phyloP scores from a whole-genome alignment of 1,284 basidiomycete species.

The Kwoniella shivajii region DNA sequence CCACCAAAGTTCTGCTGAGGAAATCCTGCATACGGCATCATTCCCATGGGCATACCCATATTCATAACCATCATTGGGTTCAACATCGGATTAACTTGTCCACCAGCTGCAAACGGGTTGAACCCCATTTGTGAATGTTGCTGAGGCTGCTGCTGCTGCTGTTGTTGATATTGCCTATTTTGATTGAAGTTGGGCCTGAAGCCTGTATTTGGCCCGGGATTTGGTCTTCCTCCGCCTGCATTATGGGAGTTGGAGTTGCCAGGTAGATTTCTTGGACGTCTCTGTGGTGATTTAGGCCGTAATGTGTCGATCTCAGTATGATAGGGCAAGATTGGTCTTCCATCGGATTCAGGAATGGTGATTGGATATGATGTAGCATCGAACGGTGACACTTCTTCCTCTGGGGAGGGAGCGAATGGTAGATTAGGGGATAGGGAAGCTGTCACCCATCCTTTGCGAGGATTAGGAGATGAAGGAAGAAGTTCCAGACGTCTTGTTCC shows the following conservation, averaged over 20 bases:
- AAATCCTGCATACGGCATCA: slow-evolving; percentile 1
- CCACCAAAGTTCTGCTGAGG: too few relatives aligned
- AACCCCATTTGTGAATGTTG: not conserved
- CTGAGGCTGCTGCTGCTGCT: not conserved
- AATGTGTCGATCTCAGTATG: slow-evolving; percentile 71
- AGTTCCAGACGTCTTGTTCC: slow-evolving; percentile 89
- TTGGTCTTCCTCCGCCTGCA: slow-evolving; percentile 2
- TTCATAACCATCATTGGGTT: slow-evolving; percentile 8
- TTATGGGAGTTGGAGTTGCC: slow-evolving; percentile 1
- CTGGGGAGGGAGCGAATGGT: not conserved
- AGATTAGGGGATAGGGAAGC: slow-evolving; percentile 59
- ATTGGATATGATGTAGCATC: slow-evolving; percentile 62
- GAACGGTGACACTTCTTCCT: slow-evolving; percentile 18
- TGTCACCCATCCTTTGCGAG: slow-evolving; percentile 87
- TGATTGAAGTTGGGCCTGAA: not conserved
- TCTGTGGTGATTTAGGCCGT: slow-evolving; percentile 77
- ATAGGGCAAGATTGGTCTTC: slow-evolving; percentile 30
- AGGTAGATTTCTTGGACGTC: slow-evolving; percentile 19
- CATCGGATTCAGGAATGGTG: slow-evolving; percentile 29
- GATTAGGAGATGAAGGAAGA: slow-evolving; percentile 64
- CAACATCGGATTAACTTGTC: slow-evolving; percentile 3
- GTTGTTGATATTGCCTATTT: slow-evolving; percentile 1
- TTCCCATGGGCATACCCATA: not conserved
- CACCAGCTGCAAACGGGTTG: not conserved
- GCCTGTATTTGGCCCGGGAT: not conserved